Percentiles rank a stretch among this genome's conserved stretches.
Conservation (phyloP, 768 basidiomycete genomes). For the Aureoboletus auriporus region DNA sequence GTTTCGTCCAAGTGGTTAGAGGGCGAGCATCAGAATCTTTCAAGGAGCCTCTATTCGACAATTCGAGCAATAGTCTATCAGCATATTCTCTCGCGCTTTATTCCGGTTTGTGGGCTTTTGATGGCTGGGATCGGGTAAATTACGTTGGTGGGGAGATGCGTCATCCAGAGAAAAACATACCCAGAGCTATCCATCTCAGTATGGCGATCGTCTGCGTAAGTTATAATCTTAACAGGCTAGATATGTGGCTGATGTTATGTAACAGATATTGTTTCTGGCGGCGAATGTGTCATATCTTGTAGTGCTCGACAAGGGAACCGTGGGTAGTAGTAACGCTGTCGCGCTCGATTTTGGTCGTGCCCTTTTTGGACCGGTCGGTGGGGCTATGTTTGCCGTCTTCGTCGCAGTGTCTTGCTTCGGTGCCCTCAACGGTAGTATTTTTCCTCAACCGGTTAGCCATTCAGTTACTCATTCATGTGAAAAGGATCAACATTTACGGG, state of each 20-base stretch:
- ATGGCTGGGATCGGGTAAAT: slow-evolving; percentile 94
- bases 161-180: slow-evolving; percentile 81
- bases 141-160: slow-evolving; percentile 89
- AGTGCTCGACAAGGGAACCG: slow-evolving; percentile 77
- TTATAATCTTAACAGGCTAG: background rate
- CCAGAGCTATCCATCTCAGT: slow-evolving; percentile 84
- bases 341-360: slow-evolving; percentile 90
- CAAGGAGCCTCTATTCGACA: slow-evolving; percentile 61
- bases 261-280: slow-evolving; percentile 68
- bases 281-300: slow-evolving; percentile 91
- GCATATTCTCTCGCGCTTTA: slow-evolving; percentile 92
- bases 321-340: slow-evolving; percentile 80
- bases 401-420: slow-evolving; percentile 96
- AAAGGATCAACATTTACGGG: slow-evolving; percentile 69
- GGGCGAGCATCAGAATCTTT: slow-evolving; percentile 71
- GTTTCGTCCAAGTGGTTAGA: slow-evolving; percentile 69
- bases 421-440: slow-evolving; percentile 74
- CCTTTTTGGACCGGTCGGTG: slow-evolving; percentile 84
- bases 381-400: slow-evolving; percentile 80
- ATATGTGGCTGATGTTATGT: background rate
- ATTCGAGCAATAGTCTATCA: slow-evolving; percentile 74
- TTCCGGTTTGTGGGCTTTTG: slow-evolving; percentile 93
- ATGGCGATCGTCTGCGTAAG: slow-evolving; percentile 78
- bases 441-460: background rate
- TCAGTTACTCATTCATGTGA: slow-evolving; percentile 4